Evolutionary conservation across 2,329 filamentous ascomycete species (phyloP).

Genomic region (Arthroderma sp.): DNA sequence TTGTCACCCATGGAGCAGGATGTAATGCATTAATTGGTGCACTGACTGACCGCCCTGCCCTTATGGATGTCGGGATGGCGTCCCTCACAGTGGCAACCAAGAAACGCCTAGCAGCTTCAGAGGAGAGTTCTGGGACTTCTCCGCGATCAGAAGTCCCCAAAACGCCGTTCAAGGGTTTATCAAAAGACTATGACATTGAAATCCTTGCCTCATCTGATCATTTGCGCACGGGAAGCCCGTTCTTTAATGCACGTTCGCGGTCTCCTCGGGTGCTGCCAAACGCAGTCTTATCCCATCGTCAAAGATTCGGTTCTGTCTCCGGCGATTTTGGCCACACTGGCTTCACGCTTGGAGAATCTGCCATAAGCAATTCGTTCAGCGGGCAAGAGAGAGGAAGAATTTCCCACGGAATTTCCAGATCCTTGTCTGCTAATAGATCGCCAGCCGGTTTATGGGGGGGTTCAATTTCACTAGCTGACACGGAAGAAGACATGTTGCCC

Average conservation of each 20-base stretch:
- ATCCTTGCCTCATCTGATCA: constrained; percentile 49
- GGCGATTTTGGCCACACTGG: constrained; percentile 12
- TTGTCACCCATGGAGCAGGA: constrained; percentile 89
- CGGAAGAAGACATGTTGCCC: constrained; percentile 23
- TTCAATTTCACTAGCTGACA: constrained; percentile 15
- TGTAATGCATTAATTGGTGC: constrained; percentile 92
- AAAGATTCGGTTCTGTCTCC: constrained; percentile 19
- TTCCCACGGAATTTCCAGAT: constrained; percentile 9
- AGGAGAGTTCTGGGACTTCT: neutral
- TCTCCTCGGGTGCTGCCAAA: constrained; percentile 13
- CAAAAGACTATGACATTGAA: constrained; percentile 44
- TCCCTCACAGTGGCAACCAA: constrained; percentile 79
- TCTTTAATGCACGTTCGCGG: constrained; percentile 11
- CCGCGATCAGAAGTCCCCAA: constrained; percentile 1
- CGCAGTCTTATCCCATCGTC: constrained; percentile 20
- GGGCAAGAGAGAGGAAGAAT: constrained; percentile 4
- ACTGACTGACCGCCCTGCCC: constrained; percentile 77
- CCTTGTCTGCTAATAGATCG: constrained; percentile 8
- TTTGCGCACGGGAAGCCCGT: constrained; percentile 36
- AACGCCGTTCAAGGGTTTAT: constrained; percentile 14
- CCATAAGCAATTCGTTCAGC: neutral
- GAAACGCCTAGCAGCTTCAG: constrained; percentile 17
- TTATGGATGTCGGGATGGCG: constrained; percentile 80
- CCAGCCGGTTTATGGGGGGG: constrained; percentile 24
- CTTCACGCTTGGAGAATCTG: constrained; percentile 14